Evolutionary conservation across 306 rosid species (phyloP).

Genomic region (Fragaria nilgerrensis): DNA sequence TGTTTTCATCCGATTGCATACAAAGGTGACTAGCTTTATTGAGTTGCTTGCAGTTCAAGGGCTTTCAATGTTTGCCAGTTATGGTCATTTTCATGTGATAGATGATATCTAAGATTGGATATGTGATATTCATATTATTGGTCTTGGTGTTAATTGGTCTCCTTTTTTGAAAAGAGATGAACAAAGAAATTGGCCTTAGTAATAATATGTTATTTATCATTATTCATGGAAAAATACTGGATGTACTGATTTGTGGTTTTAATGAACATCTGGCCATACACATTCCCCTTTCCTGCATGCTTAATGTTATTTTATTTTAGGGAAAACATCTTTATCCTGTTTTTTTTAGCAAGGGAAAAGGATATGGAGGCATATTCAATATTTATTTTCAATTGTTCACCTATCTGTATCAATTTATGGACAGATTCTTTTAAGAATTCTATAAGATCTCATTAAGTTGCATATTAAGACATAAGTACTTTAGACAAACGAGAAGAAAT

Average conservation of each 20-base stretch:
- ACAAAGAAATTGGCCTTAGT: not conserved
- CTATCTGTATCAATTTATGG: not conserved
- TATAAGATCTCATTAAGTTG: not conserved
- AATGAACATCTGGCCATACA: not conserved
- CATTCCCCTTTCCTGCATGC: not conserved
- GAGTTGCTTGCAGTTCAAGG: constrained; percentile 16
- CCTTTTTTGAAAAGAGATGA: not conserved
- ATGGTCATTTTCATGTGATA: not conserved
- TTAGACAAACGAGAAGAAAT: not conserved
- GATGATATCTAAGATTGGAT: not conserved
- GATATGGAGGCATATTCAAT: not conserved
- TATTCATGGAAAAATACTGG: not conserved
- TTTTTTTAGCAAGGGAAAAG: not conserved
- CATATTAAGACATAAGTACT: not conserved
- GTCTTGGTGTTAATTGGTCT: not conserved
- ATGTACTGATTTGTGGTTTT: not conserved
- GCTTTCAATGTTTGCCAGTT: constrained; percentile 4
- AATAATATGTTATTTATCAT: not conserved
- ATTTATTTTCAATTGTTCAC: not conserved
- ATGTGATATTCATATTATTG: not conserved
- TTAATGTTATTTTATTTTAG: not conserved
- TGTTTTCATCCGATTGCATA: not conserved
- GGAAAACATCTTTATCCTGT: not conserved
- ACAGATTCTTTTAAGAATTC: not conserved
- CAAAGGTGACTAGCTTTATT: not conserved